A percentile compares a stretch with the other conserved stretches of the same genome.
phyloP scores from a whole-genome alignment of 306 rosid genomes.

The Hylodesmum podocarpum region DNA sequence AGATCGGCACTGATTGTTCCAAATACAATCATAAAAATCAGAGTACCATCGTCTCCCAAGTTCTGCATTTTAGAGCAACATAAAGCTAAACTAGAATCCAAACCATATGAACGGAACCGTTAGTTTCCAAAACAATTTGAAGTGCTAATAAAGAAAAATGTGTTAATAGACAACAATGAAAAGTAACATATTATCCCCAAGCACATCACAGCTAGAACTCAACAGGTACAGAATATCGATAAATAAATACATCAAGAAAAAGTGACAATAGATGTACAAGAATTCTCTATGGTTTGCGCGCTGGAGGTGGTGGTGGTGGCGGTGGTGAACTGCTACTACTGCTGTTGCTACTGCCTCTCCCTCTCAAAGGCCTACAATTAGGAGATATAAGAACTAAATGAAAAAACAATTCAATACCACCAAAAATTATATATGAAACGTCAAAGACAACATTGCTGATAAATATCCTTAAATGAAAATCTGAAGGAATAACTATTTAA shows the following conservation, averaged over 20 bases:
- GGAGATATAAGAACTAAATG: neutral
- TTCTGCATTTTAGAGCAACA: constrained; percentile 11
- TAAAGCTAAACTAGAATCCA: neutral
- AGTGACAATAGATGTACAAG: neutral
- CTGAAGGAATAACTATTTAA: neutral
- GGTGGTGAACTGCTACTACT: constrained; percentile 90
- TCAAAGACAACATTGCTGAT: neutral
- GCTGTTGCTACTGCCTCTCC: constrained; percentile 87
- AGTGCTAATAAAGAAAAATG: constrained; percentile 16
- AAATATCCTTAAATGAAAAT: neutral
- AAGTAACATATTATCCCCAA: constrained; percentile 14
- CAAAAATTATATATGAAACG: neutral
- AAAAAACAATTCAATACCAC: neutral
- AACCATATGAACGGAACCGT: neutral
- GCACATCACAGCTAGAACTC: constrained; percentile 21
- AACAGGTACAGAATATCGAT: constrained; percentile 15
- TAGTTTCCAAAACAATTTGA: constrained; percentile 1
- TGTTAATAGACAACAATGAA: neutral
- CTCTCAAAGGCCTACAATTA: constrained; percentile 71
- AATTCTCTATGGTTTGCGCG: constrained; percentile 62
- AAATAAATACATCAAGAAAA: constrained; percentile 31
- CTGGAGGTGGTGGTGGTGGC: constrained; percentile 71
- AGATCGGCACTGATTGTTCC: neutral
- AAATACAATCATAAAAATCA: neutral
- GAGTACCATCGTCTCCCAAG: neutral